Percentiles rank a stretch among this genome's conserved stretches.
Conservation (phyloP, 2,329 filamentous ascomycete genomes). For the Calycina herbarum region DNA sequence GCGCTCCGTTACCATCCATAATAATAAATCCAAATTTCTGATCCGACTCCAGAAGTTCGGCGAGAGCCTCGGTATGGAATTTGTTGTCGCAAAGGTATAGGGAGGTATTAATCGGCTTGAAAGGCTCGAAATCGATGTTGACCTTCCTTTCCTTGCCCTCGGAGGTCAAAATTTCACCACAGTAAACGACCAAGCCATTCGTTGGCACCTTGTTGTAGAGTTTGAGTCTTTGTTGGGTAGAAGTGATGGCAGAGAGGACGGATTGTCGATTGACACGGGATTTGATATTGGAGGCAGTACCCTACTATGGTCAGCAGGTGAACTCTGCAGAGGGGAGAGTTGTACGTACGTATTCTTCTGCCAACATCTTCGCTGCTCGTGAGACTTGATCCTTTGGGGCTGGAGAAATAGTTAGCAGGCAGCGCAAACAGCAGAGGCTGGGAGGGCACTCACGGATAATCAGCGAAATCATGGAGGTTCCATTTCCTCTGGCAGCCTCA, state of each 20-base stretch:
- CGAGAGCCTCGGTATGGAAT: slow-evolving; percentile 96
- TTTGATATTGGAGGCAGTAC: slow-evolving; percentile 99
- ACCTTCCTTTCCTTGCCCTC: slow-evolving; percentile 99
- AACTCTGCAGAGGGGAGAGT: slow-evolving; percentile 14
- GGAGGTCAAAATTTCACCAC: slow-evolving; percentile 98
- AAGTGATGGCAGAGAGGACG: slow-evolving; percentile 96
- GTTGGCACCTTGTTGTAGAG: slow-evolving; percentile 98
- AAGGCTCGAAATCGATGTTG: slow-evolving; percentile 99
- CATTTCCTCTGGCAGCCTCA: slow-evolving; percentile 95
- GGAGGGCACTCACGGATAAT: slow-evolving; percentile 76
- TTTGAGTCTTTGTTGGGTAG: slow-evolving; percentile 98
- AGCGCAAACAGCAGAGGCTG: slow-evolving; percentile 25
- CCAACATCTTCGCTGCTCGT: slow-evolving; percentile 97
- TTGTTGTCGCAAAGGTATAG: slow-evolving; percentile 99
- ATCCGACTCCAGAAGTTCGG: slow-evolving; percentile 95
- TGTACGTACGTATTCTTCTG: slow-evolving; percentile 93
- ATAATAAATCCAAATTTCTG: slow-evolving; percentile 99
- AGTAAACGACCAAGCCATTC: slow-evolving; percentile 97
- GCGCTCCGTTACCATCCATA: slow-evolving; percentile 98
- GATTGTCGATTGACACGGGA: slow-evolving; percentile 98
- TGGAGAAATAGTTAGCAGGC: slow-evolving; percentile 38
- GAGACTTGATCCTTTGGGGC: slow-evolving; percentile 98
- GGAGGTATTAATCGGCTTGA: slow-evolving; percentile 99
- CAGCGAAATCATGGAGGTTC: slow-evolving; percentile 99
- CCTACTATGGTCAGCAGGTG: slow-evolving; percentile 51